These are phyloP conservation scores for Amesomyces nigricolor DNA, from an alignment of 2,329 filamentous ascomycete genomes.

Conservation along the genomic window DNA sequence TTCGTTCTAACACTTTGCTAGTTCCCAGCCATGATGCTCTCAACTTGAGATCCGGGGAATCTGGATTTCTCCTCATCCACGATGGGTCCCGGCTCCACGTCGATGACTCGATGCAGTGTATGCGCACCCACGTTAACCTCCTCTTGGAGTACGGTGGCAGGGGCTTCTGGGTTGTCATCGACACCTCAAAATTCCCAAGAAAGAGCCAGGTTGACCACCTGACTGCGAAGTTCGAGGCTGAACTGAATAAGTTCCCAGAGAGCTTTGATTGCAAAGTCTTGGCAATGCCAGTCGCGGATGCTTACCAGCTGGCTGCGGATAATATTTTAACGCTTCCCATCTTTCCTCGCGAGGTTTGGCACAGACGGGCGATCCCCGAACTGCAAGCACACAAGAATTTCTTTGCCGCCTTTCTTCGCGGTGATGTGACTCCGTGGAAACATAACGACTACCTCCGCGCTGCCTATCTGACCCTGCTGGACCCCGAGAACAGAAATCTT, in stretches of 20 bases:
- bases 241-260: not conserved
- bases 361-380: not conserved
- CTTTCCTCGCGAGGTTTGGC: no score
- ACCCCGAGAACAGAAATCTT: not conserved
- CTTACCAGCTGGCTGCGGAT: not conserved
- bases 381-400: constrained; percentile 25
- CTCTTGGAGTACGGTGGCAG: not conserved
- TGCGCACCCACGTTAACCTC: not conserved
- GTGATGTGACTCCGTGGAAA: constrained; percentile 6
- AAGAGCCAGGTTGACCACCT: not conserved
- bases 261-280: not conserved
- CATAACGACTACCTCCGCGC: constrained; percentile 19
- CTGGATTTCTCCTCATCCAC: constrained; percentile 1
- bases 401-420: constrained; percentile 2
- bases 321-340: no score
- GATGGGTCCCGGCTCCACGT: not conserved
- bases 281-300: not conserved
- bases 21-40: not conserved
- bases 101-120: not conserved
- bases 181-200: not conserved
- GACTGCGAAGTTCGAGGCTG: not conserved
- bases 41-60: not conserved
- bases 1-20: no score
- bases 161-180: not conserved
- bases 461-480: constrained; percentile 12